phyloP scores from a whole-genome alignment of 2,329 filamentous ascomycete genomes.

The Fusarium decemcellulare region DNA sequence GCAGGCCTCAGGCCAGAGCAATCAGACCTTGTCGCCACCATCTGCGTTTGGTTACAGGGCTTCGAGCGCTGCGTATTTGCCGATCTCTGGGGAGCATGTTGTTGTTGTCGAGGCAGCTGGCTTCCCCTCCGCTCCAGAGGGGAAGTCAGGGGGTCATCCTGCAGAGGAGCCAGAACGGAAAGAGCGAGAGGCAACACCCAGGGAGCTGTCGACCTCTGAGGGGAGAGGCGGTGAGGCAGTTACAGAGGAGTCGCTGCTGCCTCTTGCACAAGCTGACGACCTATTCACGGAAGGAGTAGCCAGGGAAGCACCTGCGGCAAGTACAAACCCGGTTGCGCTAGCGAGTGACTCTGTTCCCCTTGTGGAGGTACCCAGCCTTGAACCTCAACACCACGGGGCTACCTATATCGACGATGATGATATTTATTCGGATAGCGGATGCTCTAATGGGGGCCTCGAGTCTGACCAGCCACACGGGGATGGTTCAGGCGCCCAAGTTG shows the following conservation, averaged over 20 bases:
- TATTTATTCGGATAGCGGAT: no score
- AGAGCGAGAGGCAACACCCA: background rate
- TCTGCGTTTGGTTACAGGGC: constrained; percentile 3
- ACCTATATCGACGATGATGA: no score
- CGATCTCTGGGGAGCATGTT: background rate
- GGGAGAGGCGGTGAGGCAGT: constrained; percentile 6
- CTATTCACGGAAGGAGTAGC: no score
- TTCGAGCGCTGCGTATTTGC: background rate
- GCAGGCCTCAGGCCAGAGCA: background rate
- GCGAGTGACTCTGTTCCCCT: background rate
- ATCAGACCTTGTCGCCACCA: constrained; percentile 7
- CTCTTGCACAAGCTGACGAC: constrained; percentile 1
- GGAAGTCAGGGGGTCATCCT: background rate
- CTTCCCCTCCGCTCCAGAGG: background rate
- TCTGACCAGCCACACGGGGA: background rate
- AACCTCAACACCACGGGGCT: no score
- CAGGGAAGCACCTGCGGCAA: background rate
- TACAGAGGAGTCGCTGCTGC: background rate
- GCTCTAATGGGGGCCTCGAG: background rate
- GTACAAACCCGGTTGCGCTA: background rate
- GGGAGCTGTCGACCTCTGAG: background rate
- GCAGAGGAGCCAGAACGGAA: background rate
- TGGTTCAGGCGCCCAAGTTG: background rate
- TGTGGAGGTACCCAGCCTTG: no score
- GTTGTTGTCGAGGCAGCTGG: background rate